These are phyloP conservation scores for Pythium sp. DNA, from an alignment of 352 stramenopile species.

Conservation along the genomic window DNA sequence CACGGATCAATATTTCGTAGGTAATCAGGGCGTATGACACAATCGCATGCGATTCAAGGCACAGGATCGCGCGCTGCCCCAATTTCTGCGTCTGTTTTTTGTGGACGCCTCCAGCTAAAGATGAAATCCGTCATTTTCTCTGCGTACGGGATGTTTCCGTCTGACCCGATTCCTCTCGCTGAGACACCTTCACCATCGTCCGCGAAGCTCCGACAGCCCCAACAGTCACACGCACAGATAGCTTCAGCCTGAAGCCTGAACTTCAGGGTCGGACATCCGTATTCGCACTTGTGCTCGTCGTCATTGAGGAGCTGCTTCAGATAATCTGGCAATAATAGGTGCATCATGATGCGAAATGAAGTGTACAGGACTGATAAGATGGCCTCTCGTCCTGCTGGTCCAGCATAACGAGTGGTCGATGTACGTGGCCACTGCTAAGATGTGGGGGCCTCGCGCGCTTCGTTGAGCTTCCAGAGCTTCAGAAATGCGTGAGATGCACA, in stretches of 20 bases:
- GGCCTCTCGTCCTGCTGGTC: background rate
- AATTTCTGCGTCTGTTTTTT: background rate
- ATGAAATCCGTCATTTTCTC: background rate
- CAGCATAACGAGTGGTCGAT: background rate
- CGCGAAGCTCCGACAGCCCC: background rate
- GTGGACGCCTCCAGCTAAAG: background rate
- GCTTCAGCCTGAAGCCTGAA: background rate
- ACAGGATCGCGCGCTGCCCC: background rate
- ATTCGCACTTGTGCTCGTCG: background rate
- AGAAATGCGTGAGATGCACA: too few relatives aligned
- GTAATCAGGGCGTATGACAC: background rate
- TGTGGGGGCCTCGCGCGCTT: background rate
- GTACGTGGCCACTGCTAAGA: background rate
- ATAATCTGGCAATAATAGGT: background rate
- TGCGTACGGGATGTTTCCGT: background rate
- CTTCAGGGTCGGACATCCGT: background rate
- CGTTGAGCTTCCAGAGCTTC: too few relatives aligned
- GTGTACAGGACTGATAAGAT: background rate
- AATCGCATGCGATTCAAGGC: background rate
- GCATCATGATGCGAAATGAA: background rate
- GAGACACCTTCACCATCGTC: background rate
- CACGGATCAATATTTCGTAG: background rate
- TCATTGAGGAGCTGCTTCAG: background rate
- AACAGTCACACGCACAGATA: background rate
- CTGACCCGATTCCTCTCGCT: background rate